Base-by-base conservation (phyloP, 495 filamentous ascomycete species). In the Xylaria flabelliformis region DNA sequence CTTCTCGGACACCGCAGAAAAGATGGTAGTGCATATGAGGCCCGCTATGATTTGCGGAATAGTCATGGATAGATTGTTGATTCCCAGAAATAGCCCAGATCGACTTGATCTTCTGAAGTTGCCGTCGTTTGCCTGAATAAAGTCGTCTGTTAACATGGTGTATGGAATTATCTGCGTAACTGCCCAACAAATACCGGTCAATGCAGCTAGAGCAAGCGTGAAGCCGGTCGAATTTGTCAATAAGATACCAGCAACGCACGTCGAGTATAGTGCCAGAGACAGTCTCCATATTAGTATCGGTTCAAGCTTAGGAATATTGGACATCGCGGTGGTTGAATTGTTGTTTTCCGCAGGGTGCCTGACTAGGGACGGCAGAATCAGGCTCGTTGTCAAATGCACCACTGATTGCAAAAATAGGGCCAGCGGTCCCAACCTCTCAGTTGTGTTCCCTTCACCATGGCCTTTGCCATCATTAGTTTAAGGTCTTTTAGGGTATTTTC, bases 11-110 rank as follows among this genome's bases (percentile, higher is more conserved):
- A 42, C 59, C 36, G 36, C 42, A 63, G 59, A 63, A 63, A 63
- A 63, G 17, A 51, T 41, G 10, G 36, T 24, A 63, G 59, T 63
- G n/a, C 36, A 42, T 24, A 41, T 63, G n/a, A 63, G 4, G n/a
- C 59, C 59, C 26, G 59, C 59, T 63, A 63, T 63, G 59, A 63
- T 26, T 17, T 63, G 59, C 8, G 59, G 59, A 15, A 63, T 36
- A 9, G 59, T 63, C n/a, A 42, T 1, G 36, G 32, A 63, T n/a
- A 42, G 59, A 26, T 42, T 63, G 36, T 42, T 63, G 59, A 63
- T 63, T 26, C 59, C 59, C 17, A 63, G 9, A 6, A 63, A 63
- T 63, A 63, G 8, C 19, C 59, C 59, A 9, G 59, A 41, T 21
- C n/a, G n/a, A 36, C 36, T 63, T 42, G n/a, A 15, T 42, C 9